phyloP scores from a whole-genome alignment of 805 yeast genomes.

The Saccharomycopsis fodiens region DNA sequence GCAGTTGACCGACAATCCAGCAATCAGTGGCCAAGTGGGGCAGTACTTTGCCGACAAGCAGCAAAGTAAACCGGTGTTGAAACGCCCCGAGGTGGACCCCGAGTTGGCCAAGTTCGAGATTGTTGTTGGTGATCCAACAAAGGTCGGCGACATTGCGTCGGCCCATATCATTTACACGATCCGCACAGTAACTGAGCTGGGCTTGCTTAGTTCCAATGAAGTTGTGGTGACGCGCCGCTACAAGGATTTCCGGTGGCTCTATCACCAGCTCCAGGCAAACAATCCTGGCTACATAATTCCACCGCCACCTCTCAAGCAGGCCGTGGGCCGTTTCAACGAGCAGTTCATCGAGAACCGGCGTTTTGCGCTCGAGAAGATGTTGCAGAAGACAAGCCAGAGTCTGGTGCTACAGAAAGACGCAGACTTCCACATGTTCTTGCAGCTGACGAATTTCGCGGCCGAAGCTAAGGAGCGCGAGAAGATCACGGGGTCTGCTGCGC shows the following conservation, averaged over 20 bases:
- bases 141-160: constrained; percentile 83
- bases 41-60: constrained; percentile 14
- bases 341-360: constrained; percentile 85
- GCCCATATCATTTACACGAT: constrained; percentile 87
- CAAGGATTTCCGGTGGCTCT: constrained; percentile 90
- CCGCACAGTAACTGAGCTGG: constrained; percentile 47
- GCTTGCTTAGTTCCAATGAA: constrained; percentile 31
- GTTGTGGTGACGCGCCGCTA: constrained; percentile 74
- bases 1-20: constrained; percentile 16
- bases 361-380: constrained; percentile 79
- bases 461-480: constrained; percentile 69
- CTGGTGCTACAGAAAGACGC: constrained; percentile 55
- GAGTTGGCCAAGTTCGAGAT: constrained; percentile 42
- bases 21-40: constrained; percentile 17
- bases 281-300: constrained; percentile 91
- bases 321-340: constrained; percentile 84
- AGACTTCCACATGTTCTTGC: constrained; percentile 73
- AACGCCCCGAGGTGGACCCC: constrained; percentile 19
- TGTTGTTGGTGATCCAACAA: constrained; percentile 81
- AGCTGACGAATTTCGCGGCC: constrained; percentile 57
- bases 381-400: constrained; percentile 56
- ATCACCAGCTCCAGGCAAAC: constrained; percentile 75
- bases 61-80: constrained; percentile 16
- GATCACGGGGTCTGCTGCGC: constrained; percentile 46
- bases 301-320: constrained; percentile 94